Conservation (phyloP, 1,284 basidiomycete species). For the Microbotryum saponariae region DNA sequence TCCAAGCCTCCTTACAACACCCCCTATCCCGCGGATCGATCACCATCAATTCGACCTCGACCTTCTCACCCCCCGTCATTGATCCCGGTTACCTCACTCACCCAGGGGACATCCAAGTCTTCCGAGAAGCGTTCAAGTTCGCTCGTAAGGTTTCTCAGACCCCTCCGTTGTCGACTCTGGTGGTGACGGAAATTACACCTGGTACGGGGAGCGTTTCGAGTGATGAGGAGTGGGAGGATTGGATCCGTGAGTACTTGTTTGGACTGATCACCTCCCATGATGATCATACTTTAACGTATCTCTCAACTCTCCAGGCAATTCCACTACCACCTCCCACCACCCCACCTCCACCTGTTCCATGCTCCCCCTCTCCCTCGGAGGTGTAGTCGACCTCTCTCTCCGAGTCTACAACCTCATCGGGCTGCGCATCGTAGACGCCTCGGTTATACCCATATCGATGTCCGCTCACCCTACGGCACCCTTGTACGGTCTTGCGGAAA, state of each 20-base stretch:
- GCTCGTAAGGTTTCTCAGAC: conserved; percentile 35
- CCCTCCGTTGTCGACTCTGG: conserved; percentile 26
- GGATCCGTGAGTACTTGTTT: conserved; percentile 12
- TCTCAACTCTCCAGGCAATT: background rate
- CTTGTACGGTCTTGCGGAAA: conserved; percentile 22
- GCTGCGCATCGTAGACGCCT: conserved; percentile 47
- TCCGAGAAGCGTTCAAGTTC: conserved; percentile 55
- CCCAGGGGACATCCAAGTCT: conserved; percentile 48
- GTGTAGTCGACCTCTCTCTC: conserved; percentile 63
- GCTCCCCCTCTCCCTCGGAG: conserved; percentile 67
- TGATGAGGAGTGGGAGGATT: conserved; percentile 29
- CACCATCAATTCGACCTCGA: conserved; percentile 50
- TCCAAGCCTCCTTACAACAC: conserved; percentile 62
- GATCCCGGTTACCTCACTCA: conserved; percentile 54
- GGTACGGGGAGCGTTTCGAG: conserved; percentile 5
- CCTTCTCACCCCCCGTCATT: conserved; percentile 54
- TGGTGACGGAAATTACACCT: conserved; percentile 30
- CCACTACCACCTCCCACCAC: background rate
- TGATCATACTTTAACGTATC: too few relatives aligned
- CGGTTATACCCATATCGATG: conserved; percentile 22
- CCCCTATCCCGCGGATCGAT: conserved; percentile 50
- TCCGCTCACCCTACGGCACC: conserved; percentile 20
- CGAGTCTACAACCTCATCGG: conserved; percentile 66
- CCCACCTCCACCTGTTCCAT: conserved; percentile 48
- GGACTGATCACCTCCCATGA: too few relatives aligned